Conservation (phyloP, 345 rosid species). For the Noccaea bulbosa region DNA sequence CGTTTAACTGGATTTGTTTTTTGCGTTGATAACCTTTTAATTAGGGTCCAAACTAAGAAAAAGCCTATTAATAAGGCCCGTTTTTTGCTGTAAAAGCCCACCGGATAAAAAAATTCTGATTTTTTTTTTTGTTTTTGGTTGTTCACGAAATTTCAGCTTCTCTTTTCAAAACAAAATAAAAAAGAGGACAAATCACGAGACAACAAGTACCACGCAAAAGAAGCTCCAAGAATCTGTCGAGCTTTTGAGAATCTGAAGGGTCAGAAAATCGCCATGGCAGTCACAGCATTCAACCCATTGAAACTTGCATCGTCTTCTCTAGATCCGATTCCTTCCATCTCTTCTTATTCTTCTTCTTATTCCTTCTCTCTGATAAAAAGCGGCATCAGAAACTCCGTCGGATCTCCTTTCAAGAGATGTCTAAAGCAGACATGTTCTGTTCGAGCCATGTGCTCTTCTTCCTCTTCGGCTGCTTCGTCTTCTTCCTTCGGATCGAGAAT, state of each 20-base stretch:
- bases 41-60: too few relatives aligned
- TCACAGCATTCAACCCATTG: slow-evolving; percentile 47
- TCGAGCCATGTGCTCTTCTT: slow-evolving; percentile 48
- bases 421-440: slow-evolving; percentile 47
- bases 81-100: not conserved
- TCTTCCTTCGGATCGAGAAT: slow-evolving; percentile 86
- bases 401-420: slow-evolving; percentile 40
- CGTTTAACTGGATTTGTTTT: not conserved
- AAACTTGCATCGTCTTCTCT: slow-evolving; percentile 48
- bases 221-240: slow-evolving; percentile 34
- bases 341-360: slow-evolving; percentile 36
- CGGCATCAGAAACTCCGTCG: slow-evolving; percentile 26
- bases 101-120: not conserved
- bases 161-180: not conserved
- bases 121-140: not conserved
- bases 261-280: slow-evolving; percentile 54
- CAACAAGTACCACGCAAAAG: slow-evolving; percentile 26
- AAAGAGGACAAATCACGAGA: slow-evolving; percentile 21
- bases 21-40: too few relatives aligned
- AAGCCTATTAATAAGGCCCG: slow-evolving; percentile 7
- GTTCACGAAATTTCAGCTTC: slow-evolving; percentile 11
- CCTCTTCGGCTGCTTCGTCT: slow-evolving; percentile 49
- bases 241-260: slow-evolving; percentile 24
- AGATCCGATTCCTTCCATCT: slow-evolving; percentile 45
- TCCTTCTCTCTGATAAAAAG: slow-evolving; percentile 16